Percentiles rank a stretch among this genome's conserved stretches.
phyloP scores from a whole-genome alignment of 805 yeast genomes.

The Pichia nakasei region DNA sequence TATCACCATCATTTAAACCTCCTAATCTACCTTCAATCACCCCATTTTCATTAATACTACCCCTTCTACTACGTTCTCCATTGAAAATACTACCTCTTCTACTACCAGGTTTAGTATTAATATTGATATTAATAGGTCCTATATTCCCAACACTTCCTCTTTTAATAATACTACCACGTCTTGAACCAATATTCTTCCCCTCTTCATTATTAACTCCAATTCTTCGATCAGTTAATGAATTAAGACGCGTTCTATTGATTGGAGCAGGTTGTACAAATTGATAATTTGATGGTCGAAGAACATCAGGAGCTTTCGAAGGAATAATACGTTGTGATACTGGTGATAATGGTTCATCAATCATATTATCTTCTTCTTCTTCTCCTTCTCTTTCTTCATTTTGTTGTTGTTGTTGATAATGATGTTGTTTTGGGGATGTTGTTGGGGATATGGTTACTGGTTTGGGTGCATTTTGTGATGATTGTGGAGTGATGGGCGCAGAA shows the following conservation, averaged over 20 bases:
- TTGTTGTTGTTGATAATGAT: neutral
- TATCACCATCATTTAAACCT: neutral
- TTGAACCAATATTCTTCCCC: no score
- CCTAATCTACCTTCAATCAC: conserved; percentile 2
- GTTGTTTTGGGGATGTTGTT: neutral
- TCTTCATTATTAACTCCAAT: neutral
- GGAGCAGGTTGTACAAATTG: neutral
- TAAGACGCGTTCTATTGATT: conserved; percentile 4
- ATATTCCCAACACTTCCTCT: no score
- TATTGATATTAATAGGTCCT: no score
- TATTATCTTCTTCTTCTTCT: no score
- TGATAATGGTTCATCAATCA: neutral
- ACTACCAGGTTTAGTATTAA: neutral
- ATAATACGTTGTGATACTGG: conserved; percentile 3
- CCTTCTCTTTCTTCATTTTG: no score
- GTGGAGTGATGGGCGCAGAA: no score
- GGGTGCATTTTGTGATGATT: conserved; percentile 3
- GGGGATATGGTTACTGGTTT: no score
- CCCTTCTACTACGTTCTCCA: conserved; percentile 1
- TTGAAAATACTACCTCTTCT: neutral
- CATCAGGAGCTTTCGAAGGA: no score
- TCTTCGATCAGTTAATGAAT: conserved; percentile 11
- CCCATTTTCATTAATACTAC: neutral
- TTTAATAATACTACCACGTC: no score
- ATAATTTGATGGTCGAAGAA: neutral